phyloP scores from a whole-genome alignment of 139 green algal species.

The Tetratostichococcus sp. region DNA sequence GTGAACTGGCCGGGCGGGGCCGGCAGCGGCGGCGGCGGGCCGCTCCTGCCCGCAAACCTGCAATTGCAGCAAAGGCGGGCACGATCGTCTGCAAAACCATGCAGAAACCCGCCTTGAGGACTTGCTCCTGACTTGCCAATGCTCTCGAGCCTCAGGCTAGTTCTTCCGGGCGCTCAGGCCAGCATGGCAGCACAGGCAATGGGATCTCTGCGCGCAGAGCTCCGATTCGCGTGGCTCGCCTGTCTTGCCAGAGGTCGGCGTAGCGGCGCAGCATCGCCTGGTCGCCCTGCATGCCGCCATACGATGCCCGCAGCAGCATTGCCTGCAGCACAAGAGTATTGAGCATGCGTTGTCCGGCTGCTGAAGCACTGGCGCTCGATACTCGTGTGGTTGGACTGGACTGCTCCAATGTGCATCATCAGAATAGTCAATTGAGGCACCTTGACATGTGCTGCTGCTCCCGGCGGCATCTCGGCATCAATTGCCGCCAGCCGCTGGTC shows the following conservation, averaged over 20 bases:
- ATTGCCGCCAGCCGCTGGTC: constrained; percentile 1
- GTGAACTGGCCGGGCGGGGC: not conserved
- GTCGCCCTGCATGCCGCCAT: constrained; percentile 50
- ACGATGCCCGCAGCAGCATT: constrained; percentile 40
- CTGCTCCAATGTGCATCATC: no score
- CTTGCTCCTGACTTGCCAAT: no score
- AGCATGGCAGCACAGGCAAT: no score
- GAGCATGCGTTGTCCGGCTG: no score
- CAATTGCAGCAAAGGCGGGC: not conserved
- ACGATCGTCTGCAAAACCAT: not conserved
- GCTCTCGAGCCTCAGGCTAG: no score
- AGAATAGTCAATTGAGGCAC: no score
- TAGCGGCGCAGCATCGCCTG: constrained; percentile 41
- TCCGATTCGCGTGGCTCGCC: constrained; percentile 1
- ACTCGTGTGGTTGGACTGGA: no score
- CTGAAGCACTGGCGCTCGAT: no score
- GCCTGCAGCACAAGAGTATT: not conserved
- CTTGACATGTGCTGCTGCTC: constrained; percentile 33
- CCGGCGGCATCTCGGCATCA: not conserved
- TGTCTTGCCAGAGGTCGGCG: constrained; percentile 19
- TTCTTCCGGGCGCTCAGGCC: no score
- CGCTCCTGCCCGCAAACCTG: not conserved
- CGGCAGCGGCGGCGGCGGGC: not conserved
- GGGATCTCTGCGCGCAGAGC: no score
- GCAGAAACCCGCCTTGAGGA: no score